Percentiles rank a stretch among this genome's conserved stretches.
These are phyloP conservation scores for Chalciporus sp. DNA, from an alignment of 1,284 basidiomycete genomes.

Conservation along the genomic window DNA sequence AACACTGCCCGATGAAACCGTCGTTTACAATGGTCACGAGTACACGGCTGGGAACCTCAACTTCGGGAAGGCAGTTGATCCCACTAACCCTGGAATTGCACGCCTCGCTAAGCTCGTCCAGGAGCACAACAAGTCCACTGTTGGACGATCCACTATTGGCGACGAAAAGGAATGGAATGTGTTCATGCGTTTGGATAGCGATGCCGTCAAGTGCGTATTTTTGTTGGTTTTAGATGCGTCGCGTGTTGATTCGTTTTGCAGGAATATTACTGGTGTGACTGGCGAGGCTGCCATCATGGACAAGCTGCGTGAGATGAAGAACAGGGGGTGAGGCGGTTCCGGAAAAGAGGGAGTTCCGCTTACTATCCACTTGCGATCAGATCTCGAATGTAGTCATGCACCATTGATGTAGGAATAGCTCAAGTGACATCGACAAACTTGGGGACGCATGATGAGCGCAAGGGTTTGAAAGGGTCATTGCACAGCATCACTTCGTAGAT, in stretches of 20 bases:
- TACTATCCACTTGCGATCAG: background rate
- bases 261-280: conserved; percentile 50
- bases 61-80: conserved; percentile 71
- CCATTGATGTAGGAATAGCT: background rate
- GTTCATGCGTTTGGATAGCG: conserved; percentile 72
- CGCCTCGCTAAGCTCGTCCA: conserved; percentile 57
- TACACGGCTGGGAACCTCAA: conserved; percentile 75
- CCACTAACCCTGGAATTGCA: conserved; percentile 56
- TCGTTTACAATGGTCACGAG: conserved; percentile 92
- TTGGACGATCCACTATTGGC: conserved; percentile 80
- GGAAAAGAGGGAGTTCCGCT: background rate
- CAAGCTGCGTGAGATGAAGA: conserved; percentile 81
- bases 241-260: conserved; percentile 18
- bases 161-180: conserved; percentile 88
- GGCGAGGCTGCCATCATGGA: conserved; percentile 64
- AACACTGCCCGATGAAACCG: conserved; percentile 77
- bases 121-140: conserved; percentile 59
- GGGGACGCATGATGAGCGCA: background rate
- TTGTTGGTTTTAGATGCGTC: background rate
- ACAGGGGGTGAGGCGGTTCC: conserved; percentile 50
- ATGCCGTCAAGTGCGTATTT: conserved; percentile 57
- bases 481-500: background rate
- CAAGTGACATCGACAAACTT: background rate
- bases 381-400: background rate
- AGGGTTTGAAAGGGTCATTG: background rate